Evolutionary conservation across 139 green algal species (phyloP).

Genomic region (Eudorina sp.): DNA sequence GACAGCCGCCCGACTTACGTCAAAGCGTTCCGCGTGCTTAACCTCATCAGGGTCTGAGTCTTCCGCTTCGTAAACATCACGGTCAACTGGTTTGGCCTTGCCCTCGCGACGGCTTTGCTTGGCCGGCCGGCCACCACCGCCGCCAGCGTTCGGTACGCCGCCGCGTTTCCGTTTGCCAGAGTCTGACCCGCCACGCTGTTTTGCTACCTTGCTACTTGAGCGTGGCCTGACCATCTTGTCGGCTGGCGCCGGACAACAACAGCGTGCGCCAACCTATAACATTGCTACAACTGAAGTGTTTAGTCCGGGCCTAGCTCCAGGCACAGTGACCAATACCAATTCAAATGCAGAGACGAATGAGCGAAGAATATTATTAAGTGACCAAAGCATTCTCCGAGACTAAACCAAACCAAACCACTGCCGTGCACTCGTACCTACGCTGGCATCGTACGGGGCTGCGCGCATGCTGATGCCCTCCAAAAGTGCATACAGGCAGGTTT

Average conservation of each 20-base stretch:
- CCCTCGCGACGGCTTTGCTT: slow-evolving; percentile 13
- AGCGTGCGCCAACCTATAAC: neutral
- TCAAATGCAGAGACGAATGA: no score
- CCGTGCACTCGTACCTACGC: no score
- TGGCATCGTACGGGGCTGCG: no score
- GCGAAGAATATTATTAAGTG: no score
- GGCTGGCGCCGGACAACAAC: neutral
- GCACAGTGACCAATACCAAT: no score
- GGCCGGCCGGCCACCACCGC: neutral
- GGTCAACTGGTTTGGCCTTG: neutral
- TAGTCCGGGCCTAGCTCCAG: no score
- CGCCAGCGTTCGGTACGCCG: neutral
- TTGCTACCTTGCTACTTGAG: slow-evolving; percentile 2
- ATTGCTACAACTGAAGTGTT: neutral
- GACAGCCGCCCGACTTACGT: slow-evolving; percentile 62
- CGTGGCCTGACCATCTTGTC: slow-evolving; percentile 18
- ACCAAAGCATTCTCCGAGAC: no score
- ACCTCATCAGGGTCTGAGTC: slow-evolving; percentile 73
- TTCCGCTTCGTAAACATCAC: slow-evolving; percentile 76
- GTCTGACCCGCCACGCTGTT: neutral
- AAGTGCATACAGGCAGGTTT: no score
- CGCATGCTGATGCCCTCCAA: no score
- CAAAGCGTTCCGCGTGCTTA: slow-evolving; percentile 64
- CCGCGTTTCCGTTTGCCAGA: slow-evolving; percentile 26
- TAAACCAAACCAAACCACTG: no score